Conservation (phyloP, 139 green algal genomes). For the Haematococcus lacustris region DNA sequence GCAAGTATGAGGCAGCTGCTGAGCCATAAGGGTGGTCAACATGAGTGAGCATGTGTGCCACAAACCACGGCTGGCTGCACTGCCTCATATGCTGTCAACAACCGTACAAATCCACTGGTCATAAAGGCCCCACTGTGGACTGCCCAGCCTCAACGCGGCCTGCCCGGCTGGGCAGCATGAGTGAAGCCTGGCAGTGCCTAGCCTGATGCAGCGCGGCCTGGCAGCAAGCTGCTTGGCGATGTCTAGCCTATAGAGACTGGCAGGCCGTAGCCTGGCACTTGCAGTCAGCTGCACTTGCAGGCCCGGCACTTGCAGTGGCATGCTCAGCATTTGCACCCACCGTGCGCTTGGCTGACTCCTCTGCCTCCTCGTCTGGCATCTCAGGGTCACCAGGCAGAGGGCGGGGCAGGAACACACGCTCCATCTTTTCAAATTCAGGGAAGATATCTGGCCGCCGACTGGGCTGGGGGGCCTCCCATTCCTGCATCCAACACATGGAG, state of each 20-base stretch:
- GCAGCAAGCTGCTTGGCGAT: background rate
- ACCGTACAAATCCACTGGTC: no score
- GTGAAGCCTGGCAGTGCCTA: no score
- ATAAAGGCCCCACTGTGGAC: no score
- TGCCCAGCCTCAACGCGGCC: no score
- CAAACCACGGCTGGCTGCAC: no score
- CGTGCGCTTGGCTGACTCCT: conserved; percentile 49
- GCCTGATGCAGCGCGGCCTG: background rate
- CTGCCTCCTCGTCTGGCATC: conserved; percentile 82
- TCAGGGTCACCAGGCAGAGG: conserved; percentile 78
- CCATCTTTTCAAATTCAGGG: conserved; percentile 89
- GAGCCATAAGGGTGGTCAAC: no score
- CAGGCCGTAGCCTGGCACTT: background rate
- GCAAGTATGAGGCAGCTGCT: no score
- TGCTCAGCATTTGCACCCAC: conserved; percentile 1
- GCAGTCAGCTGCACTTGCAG: background rate
- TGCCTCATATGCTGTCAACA: no score
- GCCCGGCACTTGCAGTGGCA: background rate
- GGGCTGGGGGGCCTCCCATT: conserved; percentile 87
- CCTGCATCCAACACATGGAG: conserved; percentile 36
- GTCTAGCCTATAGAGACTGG: no score
- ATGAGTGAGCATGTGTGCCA: no score
- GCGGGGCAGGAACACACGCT: conserved; percentile 66
- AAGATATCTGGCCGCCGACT: conserved; percentile 83
- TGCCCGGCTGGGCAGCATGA: no score